Evolutionary conservation across 176 grass and related monocot genomes (phyloP), one percentile per base, ranked within the genome.

Genomic region (Chrysopogon serrulatus): DNA sequence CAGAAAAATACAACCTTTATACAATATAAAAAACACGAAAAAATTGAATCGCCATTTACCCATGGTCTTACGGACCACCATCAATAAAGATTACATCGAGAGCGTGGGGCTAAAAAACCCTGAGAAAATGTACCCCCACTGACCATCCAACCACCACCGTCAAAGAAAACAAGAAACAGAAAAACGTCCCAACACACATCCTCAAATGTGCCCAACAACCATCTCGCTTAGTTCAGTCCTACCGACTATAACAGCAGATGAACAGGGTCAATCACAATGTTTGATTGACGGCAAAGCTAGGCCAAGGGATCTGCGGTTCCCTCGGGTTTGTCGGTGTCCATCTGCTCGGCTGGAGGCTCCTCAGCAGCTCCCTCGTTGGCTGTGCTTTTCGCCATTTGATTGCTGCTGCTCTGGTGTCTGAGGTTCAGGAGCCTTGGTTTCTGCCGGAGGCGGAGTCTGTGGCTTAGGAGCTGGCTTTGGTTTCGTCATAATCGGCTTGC

Each of bases 401-500:
- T 79, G 83, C 13, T 47, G 83, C 63, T 93, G 83, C 81, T 93
- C 90, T 0, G 86, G 33, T 15, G 83, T 61, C 47, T 86, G 81
- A 76, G 74, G 63, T 65, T 89, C 85, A 24, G 73, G 62, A 5
- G 84, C 57, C 31, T 80, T 84, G 65, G 68, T 54, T 45, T 87
- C 79, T 0, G 85, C 37, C 31, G 78, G 94, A 9, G 88, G 92
- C 6, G 88, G 88, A 1, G 92, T 90, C 66, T 90, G 91, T 2
- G 79, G 82, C 62, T 95, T 98, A 9, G 79, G 91, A 12, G 85
- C 68, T 26, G 95, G 95, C 45, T 90, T 90, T 3, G 92, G 92
- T 60, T 84, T 98, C 5, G 87, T 95, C 96, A 98, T 95, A 42
- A 98, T 98, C 3, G 93, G 96, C 62, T 89, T 98, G 83, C 96